Conservation (phyloP, 2,329 filamentous ascomycete genomes). For the Venturia aucupariae region DNA sequence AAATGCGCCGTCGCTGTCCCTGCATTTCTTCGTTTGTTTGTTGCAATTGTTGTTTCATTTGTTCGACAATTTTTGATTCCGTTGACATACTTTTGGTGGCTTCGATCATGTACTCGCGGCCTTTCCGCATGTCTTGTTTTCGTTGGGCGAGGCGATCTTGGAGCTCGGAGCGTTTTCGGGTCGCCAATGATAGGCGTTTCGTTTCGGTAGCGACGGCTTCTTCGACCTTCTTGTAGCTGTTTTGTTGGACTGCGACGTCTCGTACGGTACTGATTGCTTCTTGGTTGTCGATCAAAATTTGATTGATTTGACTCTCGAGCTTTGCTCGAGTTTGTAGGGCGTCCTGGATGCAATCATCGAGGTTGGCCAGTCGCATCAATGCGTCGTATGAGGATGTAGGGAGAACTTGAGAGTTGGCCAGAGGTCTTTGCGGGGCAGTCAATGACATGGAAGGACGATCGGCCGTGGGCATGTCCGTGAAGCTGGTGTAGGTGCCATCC, state of each 20-base stretch:
- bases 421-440: constrained; percentile 2
- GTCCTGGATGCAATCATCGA: constrained; percentile 87
- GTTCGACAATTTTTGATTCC: constrained; percentile 33
- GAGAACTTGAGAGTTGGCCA: constrained; percentile 30
- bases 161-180: constrained; percentile 58
- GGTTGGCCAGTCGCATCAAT: constrained; percentile 76
- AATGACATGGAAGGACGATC: constrained; percentile 1
- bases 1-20: constrained; percentile 81
- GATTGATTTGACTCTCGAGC: constrained; percentile 69
- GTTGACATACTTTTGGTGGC: constrained; percentile 53
- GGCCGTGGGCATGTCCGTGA: constrained; percentile 43
- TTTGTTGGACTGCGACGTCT: constrained; percentile 24
- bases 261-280: constrained; percentile 27
- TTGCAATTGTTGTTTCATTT: constrained; percentile 46
- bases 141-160: constrained; percentile 56
- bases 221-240: constrained; percentile 32
- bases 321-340: constrained; percentile 67
- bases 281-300: constrained; percentile 31
- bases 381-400: constrained; percentile 76
- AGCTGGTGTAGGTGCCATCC: constrained; percentile 76
- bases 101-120: constrained; percentile 49
- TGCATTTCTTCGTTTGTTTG: constrained; percentile 57
- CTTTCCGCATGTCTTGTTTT: constrained; percentile 56
- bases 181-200: constrained; percentile 54
- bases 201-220: constrained; percentile 53